phyloP scores from a whole-genome alignment of 768 basidiomycete genomes.

The Boletus sp. region DNA sequence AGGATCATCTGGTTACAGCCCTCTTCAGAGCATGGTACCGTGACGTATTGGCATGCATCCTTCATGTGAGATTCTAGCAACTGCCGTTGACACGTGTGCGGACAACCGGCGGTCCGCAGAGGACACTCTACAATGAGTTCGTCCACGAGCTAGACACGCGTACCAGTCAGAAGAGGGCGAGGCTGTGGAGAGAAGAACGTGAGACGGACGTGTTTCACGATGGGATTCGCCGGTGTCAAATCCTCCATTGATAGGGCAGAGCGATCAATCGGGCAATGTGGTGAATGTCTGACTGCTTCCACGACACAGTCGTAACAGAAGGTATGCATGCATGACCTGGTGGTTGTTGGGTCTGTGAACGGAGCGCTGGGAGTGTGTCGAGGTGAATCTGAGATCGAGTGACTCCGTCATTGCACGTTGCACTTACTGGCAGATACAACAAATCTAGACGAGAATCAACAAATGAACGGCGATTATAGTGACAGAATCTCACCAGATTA shows the following conservation, averaged over 20 bases:
- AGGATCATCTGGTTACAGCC: constrained; percentile 45
- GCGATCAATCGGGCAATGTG: constrained; percentile 84
- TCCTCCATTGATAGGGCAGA: constrained; percentile 59
- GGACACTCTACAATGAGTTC: constrained; percentile 77
- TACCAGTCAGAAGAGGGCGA: constrained; percentile 3
- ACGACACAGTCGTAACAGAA: constrained; percentile 83
- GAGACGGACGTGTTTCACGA: constrained; percentile 56
- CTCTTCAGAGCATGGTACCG: constrained; percentile 48
- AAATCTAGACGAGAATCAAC: constrained; percentile 47
- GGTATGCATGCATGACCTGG: constrained; percentile 76
- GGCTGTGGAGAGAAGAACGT: constrained; percentile 2
- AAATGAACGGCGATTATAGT: neutral
- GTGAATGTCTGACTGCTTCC: constrained; percentile 63
- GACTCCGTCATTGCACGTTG: neutral
- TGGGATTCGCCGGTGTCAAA: constrained; percentile 65
- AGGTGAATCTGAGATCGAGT: constrained; percentile 8
- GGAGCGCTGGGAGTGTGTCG: constrained; percentile 47
- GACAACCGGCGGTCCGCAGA: constrained; percentile 57
- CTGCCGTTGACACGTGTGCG: constrained; percentile 64
- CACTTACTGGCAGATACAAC: constrained; percentile 71
- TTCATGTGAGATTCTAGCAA: constrained; percentile 60
- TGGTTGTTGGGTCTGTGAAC: constrained; percentile 74
- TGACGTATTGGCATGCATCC: constrained; percentile 57
- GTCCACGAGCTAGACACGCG: constrained; percentile 64
- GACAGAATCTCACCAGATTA: constrained; percentile 53